These are phyloP conservation scores for Xylaria curta DNA, from an alignment of 495 filamentous ascomycete species.

Conservation along the genomic window DNA sequence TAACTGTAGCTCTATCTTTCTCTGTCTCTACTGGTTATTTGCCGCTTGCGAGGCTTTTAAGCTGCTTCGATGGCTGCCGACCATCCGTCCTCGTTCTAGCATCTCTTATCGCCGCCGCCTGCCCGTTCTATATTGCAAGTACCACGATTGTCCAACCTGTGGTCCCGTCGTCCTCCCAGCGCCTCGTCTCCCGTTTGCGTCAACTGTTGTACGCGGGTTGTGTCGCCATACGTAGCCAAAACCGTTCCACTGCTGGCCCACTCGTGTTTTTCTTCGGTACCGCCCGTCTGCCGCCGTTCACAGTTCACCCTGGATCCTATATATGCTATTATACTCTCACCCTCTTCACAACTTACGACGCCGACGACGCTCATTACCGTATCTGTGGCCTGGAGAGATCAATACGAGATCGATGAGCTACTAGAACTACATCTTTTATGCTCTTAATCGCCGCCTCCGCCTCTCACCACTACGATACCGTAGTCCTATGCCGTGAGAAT, in stretches of 20 bases:
- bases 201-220: slow-evolving; percentile 10
- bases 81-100: slow-evolving; percentile 7
- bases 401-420: not conserved
- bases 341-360: not conserved
- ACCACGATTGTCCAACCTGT: not conserved
- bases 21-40: not conserved
- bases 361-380: not conserved
- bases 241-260: not conserved
- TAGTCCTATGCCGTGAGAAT: slow-evolving; percentile 29
- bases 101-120: not conserved
- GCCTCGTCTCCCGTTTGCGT: slow-evolving; percentile 9
- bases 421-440: slow-evolving; percentile 9
- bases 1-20: not conserved
- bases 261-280: slow-evolving; percentile 2
- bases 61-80: slow-evolving; percentile 2
- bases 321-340: slow-evolving; percentile 11
- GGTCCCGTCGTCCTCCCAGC: not conserved
- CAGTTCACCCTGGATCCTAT: not conserved
- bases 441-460: not conserved
- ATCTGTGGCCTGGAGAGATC: not conserved
- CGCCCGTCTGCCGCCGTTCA: not conserved
- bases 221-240: slow-evolving; percentile 16
- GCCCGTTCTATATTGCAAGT: not conserved
- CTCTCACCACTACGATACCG: slow-evolving; percentile 15
- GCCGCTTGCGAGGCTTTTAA: not conserved